Evolutionary conservation across 495 filamentous ascomycete genomes (phyloP).

Genomic region (Talaromyces stipitatus): DNA sequence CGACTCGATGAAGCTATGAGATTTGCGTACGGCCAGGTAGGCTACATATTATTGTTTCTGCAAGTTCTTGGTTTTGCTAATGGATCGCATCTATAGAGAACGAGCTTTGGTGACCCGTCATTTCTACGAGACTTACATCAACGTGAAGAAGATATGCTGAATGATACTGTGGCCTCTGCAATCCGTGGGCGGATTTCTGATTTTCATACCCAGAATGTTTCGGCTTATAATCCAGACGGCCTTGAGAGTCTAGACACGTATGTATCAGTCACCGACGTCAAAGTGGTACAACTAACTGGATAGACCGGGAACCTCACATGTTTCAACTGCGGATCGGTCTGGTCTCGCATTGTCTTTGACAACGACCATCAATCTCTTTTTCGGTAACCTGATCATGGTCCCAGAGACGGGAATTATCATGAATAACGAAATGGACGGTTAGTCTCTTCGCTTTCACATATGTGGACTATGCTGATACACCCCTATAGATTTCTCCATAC

Average conservation of each 20-base stretch:
- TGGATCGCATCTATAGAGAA: conserved; percentile 33
- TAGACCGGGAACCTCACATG: conserved; percentile 66
- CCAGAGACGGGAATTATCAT: conserved; percentile 79
- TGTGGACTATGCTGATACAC: background rate
- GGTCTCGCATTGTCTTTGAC: conserved; percentile 69
- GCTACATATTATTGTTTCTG: background rate
- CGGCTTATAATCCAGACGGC: conserved; percentile 61
- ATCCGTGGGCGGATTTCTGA: conserved; percentile 66
- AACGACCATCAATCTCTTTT: conserved; percentile 79
- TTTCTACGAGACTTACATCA: conserved; percentile 57
- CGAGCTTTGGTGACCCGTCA: conserved; percentile 67
- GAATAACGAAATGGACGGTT: conserved; percentile 93
- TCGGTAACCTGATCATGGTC: conserved; percentile 69
- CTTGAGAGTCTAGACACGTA: conserved; percentile 55
- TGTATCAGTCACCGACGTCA: conserved; percentile 3
- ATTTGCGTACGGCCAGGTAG: conserved; percentile 70
- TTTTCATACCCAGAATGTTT: conserved; percentile 53
- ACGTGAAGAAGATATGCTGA: conserved; percentile 62
- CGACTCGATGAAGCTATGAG: conserved; percentile 79
- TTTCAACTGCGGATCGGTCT: conserved; percentile 58
- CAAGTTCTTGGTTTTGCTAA: background rate
- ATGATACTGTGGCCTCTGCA: conserved; percentile 41
- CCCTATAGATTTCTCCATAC: conserved; percentile 61
- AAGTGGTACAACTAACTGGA: background rate
- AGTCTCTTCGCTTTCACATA: conserved; percentile 8